These are phyloP conservation scores for Clavispora santaluciae DNA, from an alignment of 805 yeast species.

Conservation along the genomic window DNA sequence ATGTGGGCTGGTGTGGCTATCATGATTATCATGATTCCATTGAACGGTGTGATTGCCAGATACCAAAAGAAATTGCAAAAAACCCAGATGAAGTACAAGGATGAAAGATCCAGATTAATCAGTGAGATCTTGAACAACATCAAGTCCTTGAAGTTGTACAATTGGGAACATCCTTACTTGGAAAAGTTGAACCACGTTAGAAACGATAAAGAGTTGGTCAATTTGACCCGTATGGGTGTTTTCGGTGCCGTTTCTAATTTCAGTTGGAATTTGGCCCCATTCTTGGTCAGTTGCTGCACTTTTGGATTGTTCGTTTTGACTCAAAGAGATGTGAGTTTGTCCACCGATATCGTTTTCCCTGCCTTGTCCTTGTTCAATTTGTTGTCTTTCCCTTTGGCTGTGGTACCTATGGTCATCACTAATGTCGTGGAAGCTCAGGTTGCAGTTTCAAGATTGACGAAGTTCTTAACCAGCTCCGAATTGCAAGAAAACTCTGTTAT, in stretches of 20 bases:
- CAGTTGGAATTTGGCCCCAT: conserved; percentile 84
- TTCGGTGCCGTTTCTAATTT: conserved; percentile 67
- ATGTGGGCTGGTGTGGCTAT: conserved; percentile 95
- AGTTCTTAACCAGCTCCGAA: conserved; percentile 71
- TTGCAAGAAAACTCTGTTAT: conserved; percentile 76
- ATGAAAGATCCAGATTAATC: conserved; percentile 83
- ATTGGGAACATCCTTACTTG: conserved; percentile 90
- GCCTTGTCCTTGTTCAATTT: conserved; percentile 85
- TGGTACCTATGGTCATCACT: conserved; percentile 86
- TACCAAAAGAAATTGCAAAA: conserved; percentile 71
- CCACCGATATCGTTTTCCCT: conserved; percentile 89
- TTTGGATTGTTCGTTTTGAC: conserved; percentile 73
- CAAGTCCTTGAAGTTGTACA: conserved; percentile 87
- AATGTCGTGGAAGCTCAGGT: conserved; percentile 85
- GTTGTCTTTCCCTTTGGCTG: conserved; percentile 85
- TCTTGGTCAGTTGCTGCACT: conserved; percentile 82
- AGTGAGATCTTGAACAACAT: conserved; percentile 87
- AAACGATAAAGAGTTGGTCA: conserved; percentile 78
- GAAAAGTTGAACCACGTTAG: conserved; percentile 73
- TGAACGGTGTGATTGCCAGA: conserved; percentile 66
- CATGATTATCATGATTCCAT: conserved; percentile 72
- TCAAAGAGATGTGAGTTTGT: conserved; percentile 55
- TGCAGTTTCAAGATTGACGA: conserved; percentile 67
- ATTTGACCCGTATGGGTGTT: conserved; percentile 68
- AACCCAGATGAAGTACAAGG: conserved; percentile 84